These are phyloP conservation scores for Phoenix roebelenii DNA, from an alignment of 176 grass and related monocot genomes.

Conservation along the genomic window DNA sequence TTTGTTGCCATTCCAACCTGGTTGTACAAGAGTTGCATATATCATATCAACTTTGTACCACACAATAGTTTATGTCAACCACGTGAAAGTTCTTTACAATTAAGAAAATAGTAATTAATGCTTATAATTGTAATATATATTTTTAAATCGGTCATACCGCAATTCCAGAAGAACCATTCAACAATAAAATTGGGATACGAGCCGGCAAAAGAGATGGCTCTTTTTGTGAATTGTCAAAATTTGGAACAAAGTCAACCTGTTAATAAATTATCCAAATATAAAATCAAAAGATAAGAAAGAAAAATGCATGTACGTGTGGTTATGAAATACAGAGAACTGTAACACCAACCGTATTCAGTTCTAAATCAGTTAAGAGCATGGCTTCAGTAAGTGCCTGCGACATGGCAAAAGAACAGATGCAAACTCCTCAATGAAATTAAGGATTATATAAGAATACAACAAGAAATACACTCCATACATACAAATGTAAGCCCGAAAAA, in stretches of 20 bases:
- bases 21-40: slow-evolving; percentile 14
- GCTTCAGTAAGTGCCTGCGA: slow-evolving; percentile 80
- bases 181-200: slow-evolving; percentile 73
- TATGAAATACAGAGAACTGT: slow-evolving; percentile 16
- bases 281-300: slow-evolving; percentile 16
- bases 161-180: slow-evolving; percentile 93
- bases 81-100: too few species aligned
- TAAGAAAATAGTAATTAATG: not conserved
- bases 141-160: slow-evolving; percentile 40
- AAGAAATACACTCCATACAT: not conserved
- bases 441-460: slow-evolving; percentile 5
- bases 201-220: slow-evolving; percentile 88
- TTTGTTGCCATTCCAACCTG: slow-evolving; percentile 99
- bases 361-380: slow-evolving; percentile 94
- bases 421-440: too few species aligned
- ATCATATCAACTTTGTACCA: not conserved
- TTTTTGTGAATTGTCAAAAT: slow-evolving; percentile 96
- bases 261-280: slow-evolving; percentile 19
- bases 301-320: slow-evolving; percentile 9
- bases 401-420: slow-evolving; percentile 16
- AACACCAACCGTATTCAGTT: slow-evolving; percentile 63
- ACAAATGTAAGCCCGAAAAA: too few species aligned
- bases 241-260: slow-evolving; percentile 78
- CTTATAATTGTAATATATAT: slow-evolving; percentile 12
- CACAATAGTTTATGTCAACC: too few species aligned